Conservation (phyloP, 1,284 basidiomycete species). For the Ustilago nuda region DNA sequence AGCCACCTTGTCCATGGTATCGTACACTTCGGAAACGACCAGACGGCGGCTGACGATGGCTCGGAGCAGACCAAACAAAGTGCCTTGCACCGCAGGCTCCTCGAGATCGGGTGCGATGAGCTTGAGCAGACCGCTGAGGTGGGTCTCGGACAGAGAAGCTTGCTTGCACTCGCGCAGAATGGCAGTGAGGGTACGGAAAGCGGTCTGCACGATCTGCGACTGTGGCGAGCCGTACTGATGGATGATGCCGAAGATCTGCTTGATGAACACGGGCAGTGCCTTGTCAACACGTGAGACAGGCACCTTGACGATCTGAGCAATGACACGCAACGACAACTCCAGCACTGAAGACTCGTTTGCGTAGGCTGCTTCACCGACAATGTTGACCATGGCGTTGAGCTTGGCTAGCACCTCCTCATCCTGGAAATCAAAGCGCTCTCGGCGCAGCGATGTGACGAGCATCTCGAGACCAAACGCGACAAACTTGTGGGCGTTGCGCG, state of each 20-base stretch:
- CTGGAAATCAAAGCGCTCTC: slow-evolving; percentile 86
- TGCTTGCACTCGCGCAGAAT: slow-evolving; percentile 77
- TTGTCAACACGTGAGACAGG: slow-evolving; percentile 82
- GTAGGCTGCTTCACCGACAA: slow-evolving; percentile 93
- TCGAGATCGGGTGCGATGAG: slow-evolving; percentile 92
- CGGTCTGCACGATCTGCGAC: slow-evolving; percentile 88
- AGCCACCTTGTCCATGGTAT: slow-evolving; percentile 94
- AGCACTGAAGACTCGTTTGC: slow-evolving; percentile 83
- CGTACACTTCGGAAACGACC: slow-evolving; percentile 95
- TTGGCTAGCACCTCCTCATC: slow-evolving; percentile 79
- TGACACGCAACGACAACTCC: slow-evolving; percentile 82
- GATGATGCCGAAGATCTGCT: slow-evolving; percentile 87
- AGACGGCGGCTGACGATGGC: slow-evolving; percentile 91
- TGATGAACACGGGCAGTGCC: slow-evolving; percentile 84
- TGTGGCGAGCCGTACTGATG: slow-evolving; percentile 84
- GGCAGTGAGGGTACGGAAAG: slow-evolving; percentile 85
- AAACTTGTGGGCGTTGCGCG: slow-evolving; percentile 79
- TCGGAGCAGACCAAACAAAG: slow-evolving; percentile 90
- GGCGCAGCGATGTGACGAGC: slow-evolving; percentile 86
- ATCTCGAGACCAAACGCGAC: slow-evolving; percentile 92
- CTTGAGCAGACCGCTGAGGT: slow-evolving; percentile 86
- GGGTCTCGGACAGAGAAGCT: slow-evolving; percentile 86
- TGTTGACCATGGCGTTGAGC: slow-evolving; percentile 85
- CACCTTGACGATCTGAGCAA: slow-evolving; percentile 84
- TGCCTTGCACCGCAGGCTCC: slow-evolving; percentile 83